These are phyloP conservation scores for Claviceps sp. DNA, from an alignment of 2,329 filamentous ascomycete species.

Conservation along the genomic window DNA sequence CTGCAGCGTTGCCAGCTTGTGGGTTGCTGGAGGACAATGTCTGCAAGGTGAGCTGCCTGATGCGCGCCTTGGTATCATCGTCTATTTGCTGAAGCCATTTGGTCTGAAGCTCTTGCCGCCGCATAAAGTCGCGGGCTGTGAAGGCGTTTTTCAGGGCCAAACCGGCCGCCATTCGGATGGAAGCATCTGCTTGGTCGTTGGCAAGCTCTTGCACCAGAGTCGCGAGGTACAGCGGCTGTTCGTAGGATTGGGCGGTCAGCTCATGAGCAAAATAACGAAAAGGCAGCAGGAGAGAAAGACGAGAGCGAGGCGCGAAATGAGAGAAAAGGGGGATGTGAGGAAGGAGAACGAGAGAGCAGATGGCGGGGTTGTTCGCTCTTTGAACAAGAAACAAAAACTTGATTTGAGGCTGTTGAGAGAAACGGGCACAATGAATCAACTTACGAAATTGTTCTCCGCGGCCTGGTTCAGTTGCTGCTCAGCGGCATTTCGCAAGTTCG, in stretches of 20 bases:
- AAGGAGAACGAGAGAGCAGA: neutral
- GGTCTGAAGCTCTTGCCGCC: conserved; percentile 78
- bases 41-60: conserved; percentile 84
- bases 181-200: conserved; percentile 70
- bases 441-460: conserved; percentile 89
- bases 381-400: neutral
- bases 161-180: conserved; percentile 88
- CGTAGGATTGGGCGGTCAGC: neutral
- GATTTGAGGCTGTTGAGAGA: conserved; percentile 1
- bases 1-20: conserved; percentile 77
- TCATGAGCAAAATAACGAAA: neutral
- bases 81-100: conserved; percentile 86
- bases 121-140: conserved; percentile 76
- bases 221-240: conserved; percentile 77
- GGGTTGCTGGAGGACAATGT: conserved; percentile 68
- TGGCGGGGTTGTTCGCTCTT: neutral
- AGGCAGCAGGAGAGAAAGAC: neutral
- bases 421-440: conserved; percentile 13
- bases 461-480: conserved; percentile 91
- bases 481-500: conserved; percentile 74
- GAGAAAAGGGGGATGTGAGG: neutral
- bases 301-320: neutral
- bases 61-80: conserved; percentile 66
- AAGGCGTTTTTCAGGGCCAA: conserved; percentile 97
- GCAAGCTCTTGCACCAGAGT: conserved; percentile 89